phyloP scores from a whole-genome alignment of 371 early-diverging fungal genomes.

The Synchytrium microbalum region DNA sequence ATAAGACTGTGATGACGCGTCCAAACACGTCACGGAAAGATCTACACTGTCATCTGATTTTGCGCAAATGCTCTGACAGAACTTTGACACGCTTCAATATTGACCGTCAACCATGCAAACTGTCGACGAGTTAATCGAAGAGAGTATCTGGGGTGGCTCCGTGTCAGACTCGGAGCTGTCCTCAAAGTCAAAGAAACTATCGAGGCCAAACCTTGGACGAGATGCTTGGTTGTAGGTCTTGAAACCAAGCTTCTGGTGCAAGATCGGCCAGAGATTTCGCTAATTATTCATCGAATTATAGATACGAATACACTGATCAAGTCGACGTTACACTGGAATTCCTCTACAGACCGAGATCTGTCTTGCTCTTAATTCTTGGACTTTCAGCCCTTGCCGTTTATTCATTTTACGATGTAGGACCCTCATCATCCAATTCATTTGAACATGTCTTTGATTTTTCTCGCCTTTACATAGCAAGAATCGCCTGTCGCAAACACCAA shows the following conservation, averaged over 20 bases:
- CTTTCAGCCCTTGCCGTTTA: conserved; percentile 29
- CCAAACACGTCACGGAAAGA: too few relatives aligned
- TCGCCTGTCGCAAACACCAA: background rate
- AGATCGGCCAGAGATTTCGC: too few relatives aligned
- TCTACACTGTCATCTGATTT: too few relatives aligned
- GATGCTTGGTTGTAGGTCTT: background rate
- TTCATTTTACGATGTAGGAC: background rate
- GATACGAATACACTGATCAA: conserved; percentile 30
- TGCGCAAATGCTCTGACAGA: too few relatives aligned
- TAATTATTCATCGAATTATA: conserved; percentile 15
- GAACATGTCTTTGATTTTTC: too few relatives aligned
- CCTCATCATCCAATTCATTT: background rate
- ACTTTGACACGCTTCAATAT: too few relatives aligned
- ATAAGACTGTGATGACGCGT: too few relatives aligned
- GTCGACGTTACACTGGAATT: conserved; percentile 32
- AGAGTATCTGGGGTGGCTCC: too few relatives aligned
- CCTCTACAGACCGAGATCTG: conserved; percentile 32
- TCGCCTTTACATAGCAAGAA: background rate
- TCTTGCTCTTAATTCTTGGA: conserved; percentile 36
- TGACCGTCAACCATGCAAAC: too few relatives aligned
- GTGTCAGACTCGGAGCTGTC: background rate
- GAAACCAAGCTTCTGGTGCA: too few relatives aligned
- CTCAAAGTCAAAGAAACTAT: background rate
- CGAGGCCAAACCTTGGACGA: background rate
- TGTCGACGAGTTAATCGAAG: too few relatives aligned